phyloP scores from a whole-genome alignment of 1,284 basidiomycete genomes.

The Coniferiporia sulphurascens region DNA sequence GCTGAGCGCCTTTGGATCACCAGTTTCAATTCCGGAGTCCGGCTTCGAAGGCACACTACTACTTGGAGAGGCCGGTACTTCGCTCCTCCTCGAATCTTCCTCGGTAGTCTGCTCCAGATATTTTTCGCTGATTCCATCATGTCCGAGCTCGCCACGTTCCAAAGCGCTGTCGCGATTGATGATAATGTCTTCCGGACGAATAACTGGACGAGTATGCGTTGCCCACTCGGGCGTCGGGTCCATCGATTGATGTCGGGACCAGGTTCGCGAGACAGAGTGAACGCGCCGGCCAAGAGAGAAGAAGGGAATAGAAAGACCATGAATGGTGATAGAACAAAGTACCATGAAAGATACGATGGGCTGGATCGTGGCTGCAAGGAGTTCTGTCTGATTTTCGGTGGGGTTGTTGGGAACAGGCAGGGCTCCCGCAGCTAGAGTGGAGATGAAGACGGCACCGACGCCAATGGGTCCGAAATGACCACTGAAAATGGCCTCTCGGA shows the following conservation, averaged over 20 bases:
- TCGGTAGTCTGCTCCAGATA: conserved; percentile 26
- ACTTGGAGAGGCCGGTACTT: conserved; percentile 19
- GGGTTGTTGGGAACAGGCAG: conserved; percentile 55
- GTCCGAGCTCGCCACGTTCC: conserved; percentile 42
- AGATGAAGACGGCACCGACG: conserved; percentile 88
- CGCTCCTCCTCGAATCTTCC: conserved; percentile 19
- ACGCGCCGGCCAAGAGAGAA: conserved; percentile 88
- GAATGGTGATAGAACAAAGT: conserved; percentile 78
- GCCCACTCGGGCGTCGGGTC: conserved; percentile 66
- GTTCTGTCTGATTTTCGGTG: conserved; percentile 56
- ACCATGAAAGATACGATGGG: conserved; percentile 93
- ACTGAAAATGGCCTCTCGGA: conserved; percentile 80
- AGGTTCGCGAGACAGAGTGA: conserved; percentile 83
- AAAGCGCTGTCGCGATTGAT: conserved; percentile 72
- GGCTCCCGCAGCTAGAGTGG: conserved; percentile 73
- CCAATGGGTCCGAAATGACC: conserved; percentile 96
- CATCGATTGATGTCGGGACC: conserved; percentile 65
- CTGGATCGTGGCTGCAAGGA: conserved; percentile 73
- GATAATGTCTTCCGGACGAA: conserved; percentile 66
- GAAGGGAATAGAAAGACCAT: conserved; percentile 90
- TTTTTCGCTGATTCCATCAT: conserved; percentile 29
- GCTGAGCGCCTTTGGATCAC: conserved; percentile 26
- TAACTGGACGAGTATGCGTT: conserved; percentile 65
- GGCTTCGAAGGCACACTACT: conserved; percentile 19
- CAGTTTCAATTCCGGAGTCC: not conserved